Conservation (phyloP, 169 alveolate genomes). For the Plasmodium adleri region DNA sequence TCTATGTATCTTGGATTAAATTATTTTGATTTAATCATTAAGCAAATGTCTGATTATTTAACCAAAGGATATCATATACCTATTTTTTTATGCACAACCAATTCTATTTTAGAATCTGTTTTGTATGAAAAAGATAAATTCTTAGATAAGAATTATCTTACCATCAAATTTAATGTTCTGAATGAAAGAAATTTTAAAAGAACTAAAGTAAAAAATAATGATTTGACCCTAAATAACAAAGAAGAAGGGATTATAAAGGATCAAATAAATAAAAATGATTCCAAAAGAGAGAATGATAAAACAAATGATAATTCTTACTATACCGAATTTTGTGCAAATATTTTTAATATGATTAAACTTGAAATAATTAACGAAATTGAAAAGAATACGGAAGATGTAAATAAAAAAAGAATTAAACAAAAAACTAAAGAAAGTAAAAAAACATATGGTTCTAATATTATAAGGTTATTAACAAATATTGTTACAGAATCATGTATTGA, state of each 20-base stretch:
- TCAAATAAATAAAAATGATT: not conserved
- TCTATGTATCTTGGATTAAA: conserved; percentile 77
- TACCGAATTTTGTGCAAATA: conserved; percentile 26
- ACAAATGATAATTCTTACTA: not conserved
- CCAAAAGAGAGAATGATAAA: not conserved
- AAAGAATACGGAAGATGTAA: conserved; percentile 70
- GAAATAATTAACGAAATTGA: conserved; percentile 71
- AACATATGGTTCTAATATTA: conserved; percentile 70
- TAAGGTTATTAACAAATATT: conserved; percentile 43
- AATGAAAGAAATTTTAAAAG: conserved; percentile 1
- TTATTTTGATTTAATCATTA: conserved; percentile 56
- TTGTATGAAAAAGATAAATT: conserved; percentile 64
- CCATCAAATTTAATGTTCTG: conserved; percentile 13
- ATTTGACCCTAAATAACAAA: not conserved
- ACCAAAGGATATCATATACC: conserved; percentile 74
- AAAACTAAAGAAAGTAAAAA: conserved; percentile 75
- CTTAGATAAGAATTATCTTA: conserved; percentile 47
- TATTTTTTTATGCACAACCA: conserved; percentile 59
- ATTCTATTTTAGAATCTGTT: conserved; percentile 50
- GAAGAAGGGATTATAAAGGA: not conserved
- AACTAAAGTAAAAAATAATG: conserved; percentile 3
- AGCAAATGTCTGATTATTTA: conserved; percentile 61
- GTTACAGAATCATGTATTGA: conserved; percentile 63
- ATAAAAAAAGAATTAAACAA: conserved; percentile 59
- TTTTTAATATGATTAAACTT: conserved; percentile 66